Conservation (phyloP, 345 rosid genomes). For the Abelmoschus esculentus region DNA sequence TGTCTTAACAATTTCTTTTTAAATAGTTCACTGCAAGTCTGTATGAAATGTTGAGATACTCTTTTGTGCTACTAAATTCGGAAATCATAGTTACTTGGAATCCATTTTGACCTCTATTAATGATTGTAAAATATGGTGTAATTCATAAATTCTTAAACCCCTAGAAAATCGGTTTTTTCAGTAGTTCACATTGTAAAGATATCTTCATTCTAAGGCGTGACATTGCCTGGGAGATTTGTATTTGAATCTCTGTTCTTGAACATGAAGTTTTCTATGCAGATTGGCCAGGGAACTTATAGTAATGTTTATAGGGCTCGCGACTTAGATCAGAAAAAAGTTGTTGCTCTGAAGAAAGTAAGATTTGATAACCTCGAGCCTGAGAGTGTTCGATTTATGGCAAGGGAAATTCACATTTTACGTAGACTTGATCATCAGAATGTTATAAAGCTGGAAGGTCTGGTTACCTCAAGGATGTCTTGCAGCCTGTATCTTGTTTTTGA, state of each 20-base stretch:
- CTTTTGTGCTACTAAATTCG: not conserved
- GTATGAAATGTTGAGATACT: not conserved
- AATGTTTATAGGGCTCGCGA: conserved; percentile 95
- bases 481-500: conserved; percentile 97
- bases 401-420: conserved; percentile 90
- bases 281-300: conserved; percentile 98
- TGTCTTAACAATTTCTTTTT: not conserved
- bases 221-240: not conserved
- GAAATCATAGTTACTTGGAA: not conserved
- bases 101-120: not conserved
- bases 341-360: conserved; percentile 94
- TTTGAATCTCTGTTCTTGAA: not conserved
- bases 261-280: conserved; percentile 38
- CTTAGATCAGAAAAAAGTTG: conserved; percentile 82
- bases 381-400: conserved; percentile 94
- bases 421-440: conserved; percentile 92
- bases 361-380: conserved; percentile 96
- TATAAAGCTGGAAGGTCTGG: conserved; percentile 90
- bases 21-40: not conserved
- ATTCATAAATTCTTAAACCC: not conserved
- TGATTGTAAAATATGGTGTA: not conserved
- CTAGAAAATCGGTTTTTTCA: not conserved
- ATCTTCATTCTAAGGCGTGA: not conserved
- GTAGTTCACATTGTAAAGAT: not conserved
- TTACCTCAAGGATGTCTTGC: conserved; percentile 98